These are phyloP conservation scores for Lactifluus hygrophoroides DNA, from an alignment of 768 basidiomycete species.

Conservation along the genomic window DNA sequence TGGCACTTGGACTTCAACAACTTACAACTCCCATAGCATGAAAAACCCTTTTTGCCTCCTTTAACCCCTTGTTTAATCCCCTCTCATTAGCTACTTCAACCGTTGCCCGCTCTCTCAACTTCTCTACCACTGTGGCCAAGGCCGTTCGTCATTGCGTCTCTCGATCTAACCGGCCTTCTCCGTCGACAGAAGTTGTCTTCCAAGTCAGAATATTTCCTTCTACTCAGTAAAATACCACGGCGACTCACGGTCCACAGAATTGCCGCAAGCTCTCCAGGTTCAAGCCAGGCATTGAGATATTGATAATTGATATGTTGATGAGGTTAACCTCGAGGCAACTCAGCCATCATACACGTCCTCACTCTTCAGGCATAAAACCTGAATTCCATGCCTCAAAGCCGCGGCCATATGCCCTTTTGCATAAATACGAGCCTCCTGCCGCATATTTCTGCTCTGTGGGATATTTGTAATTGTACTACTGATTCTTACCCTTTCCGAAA, in stretches of 20 bases:
- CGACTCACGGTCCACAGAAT: not conserved
- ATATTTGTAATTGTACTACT: not conserved
- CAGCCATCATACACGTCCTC: no score
- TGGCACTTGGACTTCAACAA: no score
- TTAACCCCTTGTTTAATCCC: no score
- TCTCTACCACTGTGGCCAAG: no score
- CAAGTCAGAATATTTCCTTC: not conserved
- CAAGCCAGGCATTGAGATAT: no score
- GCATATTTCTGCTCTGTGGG: constrained; percentile 9
- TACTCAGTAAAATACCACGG: not conserved
- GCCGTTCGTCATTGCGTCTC: no score
- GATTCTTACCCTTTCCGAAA: constrained; percentile 4
- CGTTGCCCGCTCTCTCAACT: no score
- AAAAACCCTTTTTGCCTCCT: no score
- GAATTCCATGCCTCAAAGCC: constrained; percentile 56
- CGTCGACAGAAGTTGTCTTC: not conserved
- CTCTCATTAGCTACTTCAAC: no score
- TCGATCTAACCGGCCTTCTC: not conserved
- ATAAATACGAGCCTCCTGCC: constrained; percentile 42
- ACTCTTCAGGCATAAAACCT: no score
- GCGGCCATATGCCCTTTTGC: constrained; percentile 71
- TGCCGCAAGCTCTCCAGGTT: no score
- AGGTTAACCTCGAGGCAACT: constrained; percentile 53
- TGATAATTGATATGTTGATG: constrained; percentile 53
- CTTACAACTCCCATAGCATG: no score